Base-by-base conservation (phyloP, 441 rosid genomes). In the Codiaeum variegatum region DNA sequence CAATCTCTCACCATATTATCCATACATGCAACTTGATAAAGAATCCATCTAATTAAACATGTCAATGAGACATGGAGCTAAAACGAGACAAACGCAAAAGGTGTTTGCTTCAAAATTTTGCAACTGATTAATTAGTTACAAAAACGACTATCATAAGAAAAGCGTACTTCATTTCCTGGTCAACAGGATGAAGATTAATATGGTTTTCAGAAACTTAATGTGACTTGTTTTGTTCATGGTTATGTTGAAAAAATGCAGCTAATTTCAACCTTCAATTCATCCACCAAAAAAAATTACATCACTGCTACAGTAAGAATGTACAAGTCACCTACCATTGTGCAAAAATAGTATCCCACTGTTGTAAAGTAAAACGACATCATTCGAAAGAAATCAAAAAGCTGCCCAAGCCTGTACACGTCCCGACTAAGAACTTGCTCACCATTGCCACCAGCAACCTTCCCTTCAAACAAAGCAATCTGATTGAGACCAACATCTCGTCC, bases 371-470 rank as follows among this genome's bases (percentile, higher is more conserved):
- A 96, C 46, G 99, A 93, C 97, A 96, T 83, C 99, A 96, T 93
- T 72, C 99, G 81, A 63, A 96, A 93, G 83, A 96, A 96, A 84
- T 96, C 99, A 80, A 93, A 93, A 68, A 93, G 98, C 87, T 91
- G 99, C 73, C 98, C 98, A 28, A 96, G 97, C 85, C 99, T 89
- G 90, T 93, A 96, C 56, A 93, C 85, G 78, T 96, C 99, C 76
- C 99, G 89, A 76, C 99, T 96, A 76, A 96, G 97, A 82, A 96
- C 97, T 86, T 96, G 99, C 83, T 93, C 99, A 21, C 99, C 99
- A 58, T 96, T 96, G 74, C 99, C 99, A 80, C 96, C 93, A 73
- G 99, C 94, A 68, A 93, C 99, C 85, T 96, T 96, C 74, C 99
- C 99, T 84, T 96, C 99, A 85, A 96, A 96, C 56, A 96, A 66